These are phyloP conservation scores for Camillea tinctor DNA, from an alignment of 2,329 filamentous ascomycete genomes.

Conservation along the genomic window DNA sequence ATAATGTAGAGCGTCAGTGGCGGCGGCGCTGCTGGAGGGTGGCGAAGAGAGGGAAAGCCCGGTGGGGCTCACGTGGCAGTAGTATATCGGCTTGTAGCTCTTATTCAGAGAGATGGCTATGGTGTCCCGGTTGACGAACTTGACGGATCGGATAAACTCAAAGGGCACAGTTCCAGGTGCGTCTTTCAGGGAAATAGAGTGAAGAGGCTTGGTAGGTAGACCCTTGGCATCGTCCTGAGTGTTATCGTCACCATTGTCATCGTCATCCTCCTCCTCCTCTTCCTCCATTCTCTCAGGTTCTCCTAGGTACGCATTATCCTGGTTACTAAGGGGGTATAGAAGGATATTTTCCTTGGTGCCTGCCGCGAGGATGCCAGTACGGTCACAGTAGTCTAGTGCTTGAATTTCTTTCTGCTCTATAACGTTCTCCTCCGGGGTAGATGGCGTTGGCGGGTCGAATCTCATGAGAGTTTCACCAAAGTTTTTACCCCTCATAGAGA, in stretches of 20 bases:
- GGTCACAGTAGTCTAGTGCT: conserved; percentile 34
- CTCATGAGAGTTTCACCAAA: conserved; percentile 31
- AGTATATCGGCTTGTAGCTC: conserved; percentile 43
- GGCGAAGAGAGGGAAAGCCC: conserved; percentile 38
- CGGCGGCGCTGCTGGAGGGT: conserved; percentile 25
- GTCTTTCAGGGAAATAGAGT: conserved; percentile 22
- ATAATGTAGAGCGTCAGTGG: conserved; percentile 35
- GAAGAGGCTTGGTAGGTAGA: conserved; percentile 15
- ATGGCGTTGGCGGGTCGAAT: conserved; percentile 14
- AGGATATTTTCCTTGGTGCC: conserved; percentile 35
- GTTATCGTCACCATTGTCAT: no score
- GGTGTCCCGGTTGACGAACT: conserved; percentile 45
- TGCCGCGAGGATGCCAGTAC: conserved; percentile 30
- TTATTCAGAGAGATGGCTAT: conserved; percentile 47
- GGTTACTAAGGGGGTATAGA: conserved; percentile 33
- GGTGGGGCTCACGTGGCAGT: conserved; percentile 45
- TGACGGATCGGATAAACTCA: conserved; percentile 36
- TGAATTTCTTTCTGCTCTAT: conserved; percentile 33
- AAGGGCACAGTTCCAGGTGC: conserved; percentile 18
- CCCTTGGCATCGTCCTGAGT: conserved; percentile 7
- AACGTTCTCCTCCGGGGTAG: conserved; percentile 1
- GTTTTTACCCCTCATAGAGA: conserved; percentile 37
- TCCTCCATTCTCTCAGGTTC: not conserved
- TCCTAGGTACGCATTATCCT: conserved; percentile 3
- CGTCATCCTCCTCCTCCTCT: no score